These are phyloP conservation scores for Glycine latifolia DNA, from an alignment of 306 rosid genomes.

Conservation along the genomic window DNA sequence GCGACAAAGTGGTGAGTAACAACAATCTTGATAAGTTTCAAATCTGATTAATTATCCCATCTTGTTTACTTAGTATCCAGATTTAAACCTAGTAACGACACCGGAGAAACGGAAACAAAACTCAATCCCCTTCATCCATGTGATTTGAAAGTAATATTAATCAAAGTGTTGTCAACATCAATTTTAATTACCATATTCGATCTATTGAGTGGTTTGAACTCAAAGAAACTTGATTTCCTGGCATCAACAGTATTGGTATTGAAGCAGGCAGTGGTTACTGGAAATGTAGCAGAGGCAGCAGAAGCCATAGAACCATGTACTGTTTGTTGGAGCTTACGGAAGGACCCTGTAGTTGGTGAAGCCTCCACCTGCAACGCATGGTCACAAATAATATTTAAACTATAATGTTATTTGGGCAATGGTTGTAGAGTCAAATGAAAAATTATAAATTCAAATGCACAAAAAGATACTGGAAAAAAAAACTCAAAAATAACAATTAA, in stretches of 20 bases:
- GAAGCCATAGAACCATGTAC: constrained; percentile 55
- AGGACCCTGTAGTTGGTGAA: constrained; percentile 95
- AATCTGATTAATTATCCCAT: constrained; percentile 19
- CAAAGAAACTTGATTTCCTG: constrained; percentile 73
- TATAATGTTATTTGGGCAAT: constrained; percentile 39
- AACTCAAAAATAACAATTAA: constrained; percentile 1
- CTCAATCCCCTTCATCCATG: neutral
- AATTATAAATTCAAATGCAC: neutral
- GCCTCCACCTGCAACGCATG: constrained; percentile 83
- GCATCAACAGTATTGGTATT: constrained; percentile 55
- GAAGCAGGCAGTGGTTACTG: constrained; percentile 61
- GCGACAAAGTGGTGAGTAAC: constrained; percentile 1
- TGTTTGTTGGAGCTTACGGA: constrained; percentile 69
- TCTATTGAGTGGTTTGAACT: constrained; percentile 68
- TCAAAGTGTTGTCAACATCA: constrained; percentile 22
- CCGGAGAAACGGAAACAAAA: constrained; percentile 23
- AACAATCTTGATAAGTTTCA: neutral
- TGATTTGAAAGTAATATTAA: constrained; percentile 31
- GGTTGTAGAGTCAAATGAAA: constrained; percentile 29
- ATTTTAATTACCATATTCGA: constrained; percentile 69
- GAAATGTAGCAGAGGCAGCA: constrained; percentile 43
- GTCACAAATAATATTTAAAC: constrained; percentile 32
- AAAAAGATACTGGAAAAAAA: neutral
- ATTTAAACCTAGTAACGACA: constrained; percentile 24
- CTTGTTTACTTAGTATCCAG: constrained; percentile 7